Base-by-base conservation (phyloP, 495 filamentous ascomycete genomes). In the Daldinia decipiens region DNA sequence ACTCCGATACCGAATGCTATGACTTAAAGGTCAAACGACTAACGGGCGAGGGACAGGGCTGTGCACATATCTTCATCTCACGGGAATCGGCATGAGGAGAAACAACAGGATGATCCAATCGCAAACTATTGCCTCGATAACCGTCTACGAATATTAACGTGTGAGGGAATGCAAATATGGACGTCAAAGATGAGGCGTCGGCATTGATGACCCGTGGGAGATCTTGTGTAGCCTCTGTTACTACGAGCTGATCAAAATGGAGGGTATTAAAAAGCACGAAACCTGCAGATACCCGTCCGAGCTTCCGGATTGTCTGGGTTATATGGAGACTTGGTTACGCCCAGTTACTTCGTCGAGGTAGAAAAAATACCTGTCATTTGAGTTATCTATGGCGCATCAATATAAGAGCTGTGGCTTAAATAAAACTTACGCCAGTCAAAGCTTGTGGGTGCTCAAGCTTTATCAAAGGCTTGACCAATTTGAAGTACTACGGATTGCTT, bases 141-240 rank as follows among this genome's bases (percentile, higher is more conserved):
- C 57, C 24, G 19, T 5, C 19, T 36, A 6, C 57, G 54, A 47
- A 54, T 54, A 66, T 32, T 40, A 13, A 15, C 45, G 32, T 9
- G 31, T 8, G 3, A 52, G 57, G 40, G 51, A 43, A 62, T 62
- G 62, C 45, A 52, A 63, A 62, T 67, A 43, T 17, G 19, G 57
- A 34, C 53, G 64, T 32, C 21, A 11, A 43, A 51, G 24, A 7
- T 40, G 59, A 19, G 50, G 61, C 51, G 55, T 38, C 40, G 24
- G 59, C 62, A n/a, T 31, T 39, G 29, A 55, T 61, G 45, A 43
- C 39, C 51, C 31, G 52, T 26, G 32, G 17, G 31, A 57, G 29
- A 66, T 66, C 62, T 61, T 62, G 68, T 71, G 52, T 27, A 29
- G 62, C 68, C 21, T 60, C 50, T 62, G 40, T 50, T 62, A 65